A percentile compares a stretch with the other conserved stretches of the same genome.
Conservation (phyloP, 2,329 filamentous ascomycete species). For the Clathrospora elynae region DNA sequence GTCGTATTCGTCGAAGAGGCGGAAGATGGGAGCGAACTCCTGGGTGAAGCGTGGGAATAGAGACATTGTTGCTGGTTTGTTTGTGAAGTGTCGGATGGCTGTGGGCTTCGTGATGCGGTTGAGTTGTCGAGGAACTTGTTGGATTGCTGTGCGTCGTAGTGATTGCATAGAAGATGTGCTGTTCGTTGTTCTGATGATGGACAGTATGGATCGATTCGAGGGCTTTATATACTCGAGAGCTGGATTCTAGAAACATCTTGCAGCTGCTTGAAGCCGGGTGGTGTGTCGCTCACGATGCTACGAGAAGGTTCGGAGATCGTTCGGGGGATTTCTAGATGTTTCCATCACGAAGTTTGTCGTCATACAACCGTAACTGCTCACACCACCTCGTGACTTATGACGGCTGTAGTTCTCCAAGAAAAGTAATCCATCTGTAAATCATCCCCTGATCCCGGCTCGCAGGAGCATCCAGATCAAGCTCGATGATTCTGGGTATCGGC, state of each 20-base stretch:
- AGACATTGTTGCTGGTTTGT: constrained; percentile 45
- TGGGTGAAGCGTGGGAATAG: constrained; percentile 51
- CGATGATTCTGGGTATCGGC: constrained; percentile 11
- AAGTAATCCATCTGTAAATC: constrained; percentile 3
- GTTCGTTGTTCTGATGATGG: constrained; percentile 38
- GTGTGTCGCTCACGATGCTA: constrained; percentile 14
- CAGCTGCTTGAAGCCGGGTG: constrained; percentile 8
- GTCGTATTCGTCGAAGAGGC: constrained; percentile 56
- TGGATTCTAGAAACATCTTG: constrained; percentile 38
- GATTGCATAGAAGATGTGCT: constrained; percentile 45
- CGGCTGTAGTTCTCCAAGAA: constrained; percentile 3
- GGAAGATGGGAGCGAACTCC: constrained; percentile 54
- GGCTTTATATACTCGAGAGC: constrained; percentile 37
- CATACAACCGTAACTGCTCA: constrained; percentile 8
- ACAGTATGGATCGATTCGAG: constrained; percentile 9
- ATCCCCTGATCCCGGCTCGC: no score
- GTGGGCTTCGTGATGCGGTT: constrained; percentile 38
- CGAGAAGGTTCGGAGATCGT: constrained; percentile 28
- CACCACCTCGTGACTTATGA: constrained; percentile 4
- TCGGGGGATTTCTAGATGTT: constrained; percentile 33
- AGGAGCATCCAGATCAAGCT: constrained; percentile 1
- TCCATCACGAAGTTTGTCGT: constrained; percentile 20
- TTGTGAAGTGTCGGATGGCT: constrained; percentile 27
- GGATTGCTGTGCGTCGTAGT: constrained; percentile 41
- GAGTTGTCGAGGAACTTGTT: constrained; percentile 40